phyloP scores from a whole-genome alignment of 2,329 filamentous ascomycete genomes.

The Tympanopsis confertula region DNA sequence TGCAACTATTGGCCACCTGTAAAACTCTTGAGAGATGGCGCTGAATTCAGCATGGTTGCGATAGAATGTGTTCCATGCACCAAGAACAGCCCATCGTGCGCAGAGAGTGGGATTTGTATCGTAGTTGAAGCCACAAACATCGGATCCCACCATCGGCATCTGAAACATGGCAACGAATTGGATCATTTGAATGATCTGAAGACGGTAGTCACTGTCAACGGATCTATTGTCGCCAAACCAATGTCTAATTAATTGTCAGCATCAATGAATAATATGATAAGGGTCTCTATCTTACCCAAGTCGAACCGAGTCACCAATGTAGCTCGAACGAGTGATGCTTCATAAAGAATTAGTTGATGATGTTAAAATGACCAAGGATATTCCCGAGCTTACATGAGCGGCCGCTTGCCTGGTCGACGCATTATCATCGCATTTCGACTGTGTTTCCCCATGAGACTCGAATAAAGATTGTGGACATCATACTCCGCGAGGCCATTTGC shows the following conservation, averaged over 20 bases:
- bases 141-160: constrained; percentile 56
- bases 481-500: constrained; percentile 52
- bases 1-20: constrained; percentile 53
- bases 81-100: constrained; percentile 56
- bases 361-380: too few relatives aligned
- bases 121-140: constrained; percentile 49
- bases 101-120: constrained; percentile 51
- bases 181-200: constrained; percentile 46
- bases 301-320: too few relatives aligned
- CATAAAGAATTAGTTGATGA: too few relatives aligned
- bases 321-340: too few relatives aligned
- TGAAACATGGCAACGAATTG: constrained; percentile 56
- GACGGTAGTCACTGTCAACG: constrained; percentile 44
- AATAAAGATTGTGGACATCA: constrained; percentile 68
- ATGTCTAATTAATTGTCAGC: too few relatives aligned
- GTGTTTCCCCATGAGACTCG: too few relatives aligned
- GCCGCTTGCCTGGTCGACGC: too few relatives aligned
- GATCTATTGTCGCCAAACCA: constrained; percentile 48
- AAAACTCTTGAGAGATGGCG: constrained; percentile 50
- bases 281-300: too few relatives aligned
- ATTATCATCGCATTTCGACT: too few relatives aligned
- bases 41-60: constrained; percentile 51
- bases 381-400: too few relatives aligned
- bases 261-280: too few relatives aligned
- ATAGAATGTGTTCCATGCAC: constrained; percentile 63